phyloP scores from a whole-genome alignment of 352 stramenopile genomes.

The Aphanomyces astaci region DNA sequence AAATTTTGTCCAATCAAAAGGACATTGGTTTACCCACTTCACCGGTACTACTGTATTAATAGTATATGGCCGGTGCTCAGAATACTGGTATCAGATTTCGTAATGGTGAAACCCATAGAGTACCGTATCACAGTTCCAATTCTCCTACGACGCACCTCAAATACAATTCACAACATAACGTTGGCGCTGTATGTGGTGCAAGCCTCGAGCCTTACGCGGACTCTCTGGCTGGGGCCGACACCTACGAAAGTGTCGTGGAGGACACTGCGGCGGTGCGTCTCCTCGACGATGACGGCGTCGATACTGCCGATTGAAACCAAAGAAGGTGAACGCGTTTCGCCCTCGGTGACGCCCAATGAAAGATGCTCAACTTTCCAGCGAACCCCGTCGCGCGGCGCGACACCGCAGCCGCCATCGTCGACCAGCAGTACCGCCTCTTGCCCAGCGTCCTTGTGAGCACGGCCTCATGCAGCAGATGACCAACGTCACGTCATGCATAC shows the following conservation, averaged over 20 bases:
- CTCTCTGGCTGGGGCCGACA: too few relatives aligned
- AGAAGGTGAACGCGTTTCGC: slow-evolving; percentile 15
- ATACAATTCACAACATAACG: too few relatives aligned
- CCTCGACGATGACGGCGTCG: neutral
- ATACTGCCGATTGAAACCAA: neutral
- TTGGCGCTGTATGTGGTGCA: too few relatives aligned
- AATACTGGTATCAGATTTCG: too few relatives aligned
- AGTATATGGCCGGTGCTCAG: too few relatives aligned
- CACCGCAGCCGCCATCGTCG: neutral
- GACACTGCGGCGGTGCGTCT: neutral
- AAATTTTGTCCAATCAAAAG: too few relatives aligned
- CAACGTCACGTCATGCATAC: neutral
- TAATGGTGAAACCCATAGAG: too few relatives aligned
- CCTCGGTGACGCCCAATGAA: neutral
- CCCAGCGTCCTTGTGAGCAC: neutral
- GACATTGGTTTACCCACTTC: too few relatives aligned
- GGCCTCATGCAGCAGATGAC: neutral
- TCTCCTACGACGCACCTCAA: too few relatives aligned
- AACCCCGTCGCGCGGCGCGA: neutral
- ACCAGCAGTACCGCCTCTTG: slow-evolving; percentile 3
- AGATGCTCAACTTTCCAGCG: neutral
- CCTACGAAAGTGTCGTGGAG: neutral
- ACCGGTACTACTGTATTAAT: too few relatives aligned
- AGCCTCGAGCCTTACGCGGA: too few relatives aligned
- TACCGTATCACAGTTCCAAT: too few relatives aligned